phyloP scores from a whole-genome alignment of 257 asterid species.

The Marsdenia floribunda region DNA sequence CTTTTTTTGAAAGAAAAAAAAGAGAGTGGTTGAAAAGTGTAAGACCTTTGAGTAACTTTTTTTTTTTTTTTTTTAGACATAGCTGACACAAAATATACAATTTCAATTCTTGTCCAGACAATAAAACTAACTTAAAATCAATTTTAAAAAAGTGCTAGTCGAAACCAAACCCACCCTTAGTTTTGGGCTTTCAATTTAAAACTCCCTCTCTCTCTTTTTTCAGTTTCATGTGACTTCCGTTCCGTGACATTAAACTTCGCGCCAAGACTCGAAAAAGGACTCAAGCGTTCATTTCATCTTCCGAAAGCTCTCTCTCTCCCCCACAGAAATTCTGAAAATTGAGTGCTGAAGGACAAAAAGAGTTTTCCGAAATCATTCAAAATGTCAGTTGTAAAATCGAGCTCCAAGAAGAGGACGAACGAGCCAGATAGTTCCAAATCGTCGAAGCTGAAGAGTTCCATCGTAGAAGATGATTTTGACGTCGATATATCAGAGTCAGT shows the following conservation, averaged over 20 bases:
- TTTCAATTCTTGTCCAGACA: too few relatives aligned
- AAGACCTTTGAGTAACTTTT: too few relatives aligned
- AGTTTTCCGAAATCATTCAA: not conserved
- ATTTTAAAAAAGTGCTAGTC: too few relatives aligned
- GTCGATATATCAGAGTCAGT: conserved; percentile 65
- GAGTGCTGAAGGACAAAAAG: too few relatives aligned
- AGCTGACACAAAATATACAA: too few relatives aligned
- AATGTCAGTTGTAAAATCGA: conserved; percentile 63
- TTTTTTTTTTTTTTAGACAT: too few relatives aligned
- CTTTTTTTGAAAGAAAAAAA: too few relatives aligned
- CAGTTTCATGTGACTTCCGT: not conserved
- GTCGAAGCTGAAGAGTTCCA: conserved; percentile 49
- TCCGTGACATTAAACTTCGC: conserved; percentile 3
- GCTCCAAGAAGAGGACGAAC: conserved; percentile 45
- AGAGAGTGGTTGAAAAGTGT: too few relatives aligned
- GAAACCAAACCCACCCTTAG: too few relatives aligned
- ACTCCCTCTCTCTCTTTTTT: too few relatives aligned
- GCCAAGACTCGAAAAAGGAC: not conserved
- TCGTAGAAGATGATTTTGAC: conserved; percentile 71
- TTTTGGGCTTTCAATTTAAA: too few relatives aligned
- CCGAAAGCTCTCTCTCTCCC: not conserved
- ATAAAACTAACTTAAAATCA: too few relatives aligned
- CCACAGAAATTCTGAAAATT: not conserved
- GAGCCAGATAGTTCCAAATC: conserved; percentile 46
- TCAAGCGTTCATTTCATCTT: conserved; percentile 6